A percentile compares a stretch with the other conserved stretches of the same genome.
These are phyloP conservation scores for Hanseniaspora clermontiae DNA, from an alignment of 805 yeast genomes.

Conservation along the genomic window DNA sequence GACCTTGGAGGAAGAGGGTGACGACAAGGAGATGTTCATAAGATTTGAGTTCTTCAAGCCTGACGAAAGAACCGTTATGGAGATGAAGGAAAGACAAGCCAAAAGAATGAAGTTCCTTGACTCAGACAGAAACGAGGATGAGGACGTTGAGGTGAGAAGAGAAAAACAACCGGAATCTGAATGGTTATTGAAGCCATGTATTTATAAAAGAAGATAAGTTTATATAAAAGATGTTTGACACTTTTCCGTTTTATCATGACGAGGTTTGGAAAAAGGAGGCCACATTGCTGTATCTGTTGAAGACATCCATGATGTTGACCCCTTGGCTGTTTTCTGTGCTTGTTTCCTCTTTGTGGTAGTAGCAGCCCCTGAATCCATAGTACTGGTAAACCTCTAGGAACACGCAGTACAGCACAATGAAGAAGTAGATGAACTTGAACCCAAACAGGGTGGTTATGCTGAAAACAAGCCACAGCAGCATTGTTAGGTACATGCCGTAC, in stretches of 20 bases:
- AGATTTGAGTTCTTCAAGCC: constrained; percentile 91
- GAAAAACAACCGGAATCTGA: constrained; percentile 55
- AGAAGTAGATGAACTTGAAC: constrained; percentile 54
- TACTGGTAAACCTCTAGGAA: constrained; percentile 69
- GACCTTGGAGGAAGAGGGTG: constrained; percentile 21
- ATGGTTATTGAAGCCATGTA: constrained; percentile 91
- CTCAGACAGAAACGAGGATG: constrained; percentile 48
- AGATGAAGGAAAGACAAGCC: constrained; percentile 47
- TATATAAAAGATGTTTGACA: not conserved
- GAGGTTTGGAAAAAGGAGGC: constrained; percentile 7
- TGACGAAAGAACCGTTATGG: constrained; percentile 50
- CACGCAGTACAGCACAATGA: constrained; percentile 54
- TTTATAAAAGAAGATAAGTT: constrained; percentile 44
- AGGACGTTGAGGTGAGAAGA: constrained; percentile 42
- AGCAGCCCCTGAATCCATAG: constrained; percentile 83
- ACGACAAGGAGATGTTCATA: constrained; percentile 82
- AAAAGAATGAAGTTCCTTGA: constrained; percentile 59
- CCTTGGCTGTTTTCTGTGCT: constrained; percentile 8
- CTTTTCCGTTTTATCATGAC: no score
- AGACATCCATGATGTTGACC: constrained; percentile 14
- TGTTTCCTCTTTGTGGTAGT: constrained; percentile 55
- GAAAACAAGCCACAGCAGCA: constrained; percentile 60
- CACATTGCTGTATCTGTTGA: not conserved
- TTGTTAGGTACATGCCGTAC: constrained; percentile 46
- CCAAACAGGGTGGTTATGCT: constrained; percentile 70